Evolutionary conservation across 1,284 basidiomycete genomes (phyloP), one percentile per base, ranked within the genome.

Genomic region (Pseudozyma thailandica): DNA sequence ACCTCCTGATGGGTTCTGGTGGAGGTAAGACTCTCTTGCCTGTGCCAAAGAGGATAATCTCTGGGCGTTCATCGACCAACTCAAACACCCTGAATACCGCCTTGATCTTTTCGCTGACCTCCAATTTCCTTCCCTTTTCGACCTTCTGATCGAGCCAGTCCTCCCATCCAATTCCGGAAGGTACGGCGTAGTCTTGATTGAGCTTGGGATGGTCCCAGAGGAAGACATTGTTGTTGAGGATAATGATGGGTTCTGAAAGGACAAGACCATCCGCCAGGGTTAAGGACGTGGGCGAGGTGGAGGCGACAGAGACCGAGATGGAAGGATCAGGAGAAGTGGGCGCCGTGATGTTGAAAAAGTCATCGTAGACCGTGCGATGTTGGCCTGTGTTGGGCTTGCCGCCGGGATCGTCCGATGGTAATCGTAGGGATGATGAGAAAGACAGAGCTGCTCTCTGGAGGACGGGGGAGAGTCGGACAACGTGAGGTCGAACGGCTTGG

Each of bases 11-110:
- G 25, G 84, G 84, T 6, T 87, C 86, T 15, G 94, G 94, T 2
- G 90, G 89, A 48, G 91, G 90, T 3, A 89, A 84, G 12, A 91
- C 87, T 7, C 86, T 87, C 65, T 86, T 86, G 0, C 95, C 95
- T 0, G 94, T 97, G 0, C 94, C 94, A 18, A 98, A 85, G 4
- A 98, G 83, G 18, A 98, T 84, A 28, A 98, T 92, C 82, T 98
- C 95, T 94, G 77, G 77, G 38, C 69, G 35, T 15, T 75, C 62
- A 48, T 69, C 69, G 1, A 74, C 62, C 16, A 77, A 8, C 27
- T 78, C 74, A 27, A 78, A 64, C 21, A 75, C 42, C 46, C 46
- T 46, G 45, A 75, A 75, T 0, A 65, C 38, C 13, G 71, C 70
- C 42, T 58, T 57, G 6, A 69, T 42, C 30, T 58, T 71, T 6